Evolutionary conservation across 805 yeast genomes (phyloP).

Genomic region (Lachancea waltii): DNA sequence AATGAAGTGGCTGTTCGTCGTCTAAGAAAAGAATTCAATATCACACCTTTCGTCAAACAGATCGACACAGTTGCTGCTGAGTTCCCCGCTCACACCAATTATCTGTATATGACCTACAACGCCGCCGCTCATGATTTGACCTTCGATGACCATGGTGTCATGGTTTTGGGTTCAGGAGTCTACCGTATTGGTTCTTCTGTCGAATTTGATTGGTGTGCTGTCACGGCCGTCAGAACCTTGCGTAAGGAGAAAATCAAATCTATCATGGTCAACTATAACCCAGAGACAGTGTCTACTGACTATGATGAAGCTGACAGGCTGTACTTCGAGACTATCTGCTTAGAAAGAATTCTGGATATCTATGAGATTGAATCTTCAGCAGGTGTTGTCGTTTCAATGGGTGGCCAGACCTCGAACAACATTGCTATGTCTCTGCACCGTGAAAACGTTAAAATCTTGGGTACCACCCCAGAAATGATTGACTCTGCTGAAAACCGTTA

Average conservation of each 20-base stretch:
- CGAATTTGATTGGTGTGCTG: conserved; percentile 99
- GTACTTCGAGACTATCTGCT: conserved; percentile 89
- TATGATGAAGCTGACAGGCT: conserved; percentile 96
- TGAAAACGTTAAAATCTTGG: conserved; percentile 90
- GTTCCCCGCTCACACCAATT: conserved; percentile 94
- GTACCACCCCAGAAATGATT: conserved; percentile 97
- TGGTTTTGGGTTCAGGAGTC: conserved; percentile 97
- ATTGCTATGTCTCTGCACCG: conserved; percentile 89
- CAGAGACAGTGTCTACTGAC: conserved; percentile 98
- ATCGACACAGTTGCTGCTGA: conserved; percentile 99
- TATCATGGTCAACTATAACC: conserved; percentile 95
- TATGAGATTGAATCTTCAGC: conserved; percentile 84
- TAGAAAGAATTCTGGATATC: conserved; percentile 91
- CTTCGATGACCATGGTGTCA: conserved; percentile 89
- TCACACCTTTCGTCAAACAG: conserved; percentile 89
- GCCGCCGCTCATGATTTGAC: conserved; percentile 80
- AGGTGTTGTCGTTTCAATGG: conserved; percentile 96
- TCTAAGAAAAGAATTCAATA: conserved; percentile 77
- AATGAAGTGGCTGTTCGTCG: conserved; percentile 91
- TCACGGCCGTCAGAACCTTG: conserved; percentile 88
- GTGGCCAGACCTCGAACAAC: conserved; percentile 97
- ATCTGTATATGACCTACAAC: conserved; percentile 89
- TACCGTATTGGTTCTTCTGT: conserved; percentile 98
- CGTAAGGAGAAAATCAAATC: conserved; percentile 84
- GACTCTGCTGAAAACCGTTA: conserved; percentile 97